Evolutionary conservation across 1,284 basidiomycete species (phyloP).

Genomic region (Limonomyces culmigenus): DNA sequence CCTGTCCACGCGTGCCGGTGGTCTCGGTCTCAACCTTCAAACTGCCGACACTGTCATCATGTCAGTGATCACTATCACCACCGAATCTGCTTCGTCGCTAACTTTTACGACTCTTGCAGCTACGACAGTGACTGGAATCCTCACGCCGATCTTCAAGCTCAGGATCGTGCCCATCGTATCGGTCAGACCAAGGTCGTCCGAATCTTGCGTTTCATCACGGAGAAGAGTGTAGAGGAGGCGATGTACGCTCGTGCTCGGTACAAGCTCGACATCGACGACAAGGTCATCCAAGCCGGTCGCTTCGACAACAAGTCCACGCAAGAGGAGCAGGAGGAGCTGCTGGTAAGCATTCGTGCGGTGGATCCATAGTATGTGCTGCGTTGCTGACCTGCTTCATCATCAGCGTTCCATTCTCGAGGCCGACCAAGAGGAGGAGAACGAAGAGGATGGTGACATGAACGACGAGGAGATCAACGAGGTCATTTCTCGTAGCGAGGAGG

Average conservation of each 20-base stretch:
- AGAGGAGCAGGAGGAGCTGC: conserved; percentile 91
- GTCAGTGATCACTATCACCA: conserved; percentile 31
- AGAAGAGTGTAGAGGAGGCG: conserved; percentile 96
- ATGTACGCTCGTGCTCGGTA: conserved; percentile 90
- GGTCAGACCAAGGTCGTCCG: conserved; percentile 98
- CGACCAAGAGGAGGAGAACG: conserved; percentile 83
- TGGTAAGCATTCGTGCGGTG: conserved; percentile 54
- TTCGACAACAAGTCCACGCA: conserved; percentile 99
- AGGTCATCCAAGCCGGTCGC: conserved; percentile 97
- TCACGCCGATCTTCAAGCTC: conserved; percentile 95
- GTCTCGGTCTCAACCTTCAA: conserved; percentile 94
- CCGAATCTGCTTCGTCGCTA: neutral
- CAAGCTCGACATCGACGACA: conserved; percentile 98
- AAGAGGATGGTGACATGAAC: conserved; percentile 89
- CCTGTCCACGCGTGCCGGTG: conserved; percentile 91
- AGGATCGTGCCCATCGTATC: conserved; percentile 99
- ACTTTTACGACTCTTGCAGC: conserved; percentile 18
- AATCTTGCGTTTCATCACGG: conserved; percentile 93
- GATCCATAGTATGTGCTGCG: conserved; percentile 6
- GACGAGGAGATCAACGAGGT: conserved; percentile 96
- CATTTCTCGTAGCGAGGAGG: conserved; percentile 76
- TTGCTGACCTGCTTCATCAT: conserved; percentile 5
- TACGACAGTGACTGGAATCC: conserved; percentile 96
- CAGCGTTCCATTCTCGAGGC: conserved; percentile 77
- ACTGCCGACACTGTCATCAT: conserved; percentile 99